Base-by-base conservation (phyloP, 768 basidiomycete species). In the Ramaria sp. region DNA sequence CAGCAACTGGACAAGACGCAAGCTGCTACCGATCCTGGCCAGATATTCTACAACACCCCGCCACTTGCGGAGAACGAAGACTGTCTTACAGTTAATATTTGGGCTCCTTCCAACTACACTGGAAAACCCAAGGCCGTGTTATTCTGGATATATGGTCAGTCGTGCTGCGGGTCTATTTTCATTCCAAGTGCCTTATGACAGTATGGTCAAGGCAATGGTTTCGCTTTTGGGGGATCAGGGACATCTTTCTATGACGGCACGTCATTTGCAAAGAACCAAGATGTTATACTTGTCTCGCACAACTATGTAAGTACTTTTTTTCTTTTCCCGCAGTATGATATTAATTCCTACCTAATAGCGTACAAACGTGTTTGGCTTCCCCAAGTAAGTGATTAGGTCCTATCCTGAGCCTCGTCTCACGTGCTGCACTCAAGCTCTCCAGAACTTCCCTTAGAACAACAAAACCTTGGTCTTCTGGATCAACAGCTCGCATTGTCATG, bases 341-440 rank as follows among this genome's bases (percentile, higher is more conserved):
- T 10, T 37, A 20, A 55, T 38, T 22, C 8, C 27, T 28, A 15
- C 3, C 5, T 32, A 13, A 20, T 18, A 55, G 53, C 53, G 53
- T 55, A 55, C 53, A 16, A 55, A 55, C 20, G 44, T 55, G n/a
- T 55, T 55, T n/a, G 53, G 53, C 15, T 55, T 55, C 20, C 43
- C 53, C 12, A 55, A 37, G 53, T 55, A 22, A 4, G 3, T 42
- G n/a, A 7, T 32, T 16, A 16, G 9, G 6, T 9, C 20, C 7
- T 1, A 27, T 13, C 22, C 47, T 20, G 24, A 30, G n/a, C 18
- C 22, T 13, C 20, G 12, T 20, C 15, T n/a, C 24, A 47, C 27
- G 28, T 45, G 1, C 8, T 28, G 27, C 34, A 12, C 4, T 2
- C 25, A 55, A n/a, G 53, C 20, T 55, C 53, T 36, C 53, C 44